Percentiles rank a stretch among this genome's conserved stretches.
phyloP scores from a whole-genome alignment of 2,329 filamentous ascomycete species.

The Trichoderma semiorbis region DNA sequence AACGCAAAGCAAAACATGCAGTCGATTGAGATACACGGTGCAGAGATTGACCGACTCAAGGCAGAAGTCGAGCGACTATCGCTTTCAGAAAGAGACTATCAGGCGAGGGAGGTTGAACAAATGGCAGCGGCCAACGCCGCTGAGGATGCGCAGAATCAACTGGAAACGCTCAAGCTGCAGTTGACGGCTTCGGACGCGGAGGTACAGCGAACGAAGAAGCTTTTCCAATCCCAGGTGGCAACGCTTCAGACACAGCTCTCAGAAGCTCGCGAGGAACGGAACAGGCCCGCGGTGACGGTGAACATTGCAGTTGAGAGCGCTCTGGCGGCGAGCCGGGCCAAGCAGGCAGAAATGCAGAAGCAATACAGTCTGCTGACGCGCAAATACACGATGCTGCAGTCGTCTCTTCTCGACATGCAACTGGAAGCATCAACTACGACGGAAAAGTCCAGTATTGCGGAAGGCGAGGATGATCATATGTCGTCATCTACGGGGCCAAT shows the following conservation, averaged over 20 bases:
- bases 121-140: conserved; percentile 56
- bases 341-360: conserved; percentile 52
- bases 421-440: conserved; percentile 27
- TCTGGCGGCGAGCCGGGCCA: conserved; percentile 50
- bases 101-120: conserved; percentile 60
- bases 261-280: conserved; percentile 33
- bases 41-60: conserved; percentile 58
- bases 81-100: conserved; percentile 58
- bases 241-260: conserved; percentile 45
- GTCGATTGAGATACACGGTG: conserved; percentile 57
- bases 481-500: conserved; percentile 39
- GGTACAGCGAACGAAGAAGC: conserved; percentile 38
- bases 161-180: conserved; percentile 57
- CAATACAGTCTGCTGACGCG: conserved; percentile 48
- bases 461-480: conserved; percentile 34
- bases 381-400: conserved; percentile 52
- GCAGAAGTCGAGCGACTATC: conserved; percentile 58
- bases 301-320: conserved; percentile 42
- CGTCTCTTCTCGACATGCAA: conserved; percentile 47
- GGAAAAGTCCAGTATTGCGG: conserved; percentile 25
- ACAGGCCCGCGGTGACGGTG: conserved; percentile 27
- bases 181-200: conserved; percentile 51
- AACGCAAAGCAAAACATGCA: conserved; percentile 61
- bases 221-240: conserved; percentile 49
- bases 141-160: conserved; percentile 55